Base-by-base conservation (phyloP, 257 asterid genomes). In the Rauvolfia tetraphylla region DNA sequence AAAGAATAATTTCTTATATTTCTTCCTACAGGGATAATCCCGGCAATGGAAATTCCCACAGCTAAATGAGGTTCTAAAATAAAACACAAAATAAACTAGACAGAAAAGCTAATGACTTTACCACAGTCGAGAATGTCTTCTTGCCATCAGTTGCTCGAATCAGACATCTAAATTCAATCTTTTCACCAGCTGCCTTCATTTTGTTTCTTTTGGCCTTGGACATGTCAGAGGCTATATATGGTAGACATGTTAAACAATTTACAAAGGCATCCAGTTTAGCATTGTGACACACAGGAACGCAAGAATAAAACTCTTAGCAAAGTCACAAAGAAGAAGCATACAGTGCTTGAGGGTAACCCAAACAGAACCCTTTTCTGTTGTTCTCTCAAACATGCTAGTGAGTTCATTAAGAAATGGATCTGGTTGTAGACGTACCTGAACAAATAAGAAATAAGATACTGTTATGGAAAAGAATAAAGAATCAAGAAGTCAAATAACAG, bases 261-360 rank as follows among this genome's bases (percentile, higher is more conserved):
- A 44, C 18, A 63, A 29, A 29, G 36, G 18, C 12, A 20, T 33
- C 29, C 15, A 33, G 17, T 48, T 12, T 20, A 75, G 49, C 48
- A 34, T 6, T 72, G 13, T 33, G 9, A 33, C 36, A 51, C 1
- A 11, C 71, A 77, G 59, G 67, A 18, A 77, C 9, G 9, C 34
- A 7, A 61, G 46, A 27, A 75, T 11, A 51, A 65, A 63, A 12
- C n/a, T 9, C 6, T 2, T 51, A 51, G 23, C 22, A 33, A 27
- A 44, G 38, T 59, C 34, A 18, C 13, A 25, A 41, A 31, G 36
- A 39, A 77, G 69, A 15, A 44, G 80, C 90, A 83, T 79, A 92
- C 97, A 90, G 78, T 89, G 92, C 74, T 92, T 92, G 68, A 92
- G 73, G 22, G 97, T 88, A 81, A 92, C 97, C 97, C 97, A 92